Conservation (phyloP, 2,329 filamentous ascomycete species). For the Aspergillus cejpii region DNA sequence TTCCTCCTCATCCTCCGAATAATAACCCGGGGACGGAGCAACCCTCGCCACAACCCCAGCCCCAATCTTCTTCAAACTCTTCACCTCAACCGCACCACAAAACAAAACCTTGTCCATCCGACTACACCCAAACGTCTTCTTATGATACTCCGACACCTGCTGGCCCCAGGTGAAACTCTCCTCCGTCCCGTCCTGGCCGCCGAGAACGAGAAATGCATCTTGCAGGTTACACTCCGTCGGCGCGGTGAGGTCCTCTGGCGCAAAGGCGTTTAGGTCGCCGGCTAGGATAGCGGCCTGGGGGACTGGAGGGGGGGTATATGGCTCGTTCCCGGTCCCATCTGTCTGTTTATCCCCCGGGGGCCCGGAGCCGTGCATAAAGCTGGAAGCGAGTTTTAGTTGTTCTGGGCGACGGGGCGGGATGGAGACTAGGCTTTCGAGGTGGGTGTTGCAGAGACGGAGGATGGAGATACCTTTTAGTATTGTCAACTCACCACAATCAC, state of each 20-base stretch:
- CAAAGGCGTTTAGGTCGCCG: conserved; percentile 55
- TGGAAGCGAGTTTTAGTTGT: conserved; percentile 44
- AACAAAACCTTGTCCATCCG: conserved; percentile 53
- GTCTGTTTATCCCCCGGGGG: too few relatives aligned
- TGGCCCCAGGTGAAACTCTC: conserved; percentile 55
- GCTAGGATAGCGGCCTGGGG: conserved; percentile 44
- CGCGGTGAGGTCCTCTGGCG: conserved; percentile 47
- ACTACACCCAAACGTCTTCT: conserved; percentile 44
- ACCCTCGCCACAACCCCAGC: conserved; percentile 41
- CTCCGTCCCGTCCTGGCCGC: conserved; percentile 47
- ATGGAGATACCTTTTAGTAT: conserved; percentile 16
- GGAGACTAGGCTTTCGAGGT: conserved; percentile 50
- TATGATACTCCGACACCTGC: conserved; percentile 41
- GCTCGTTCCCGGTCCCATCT: not conserved
- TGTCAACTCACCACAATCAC: not conserved
- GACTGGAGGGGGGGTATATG: conserved; percentile 15
- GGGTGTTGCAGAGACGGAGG: conserved; percentile 50
- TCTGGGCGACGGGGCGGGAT: conserved; percentile 45
- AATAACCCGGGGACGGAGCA: conserved; percentile 12
- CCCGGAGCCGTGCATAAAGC: conserved; percentile 37
- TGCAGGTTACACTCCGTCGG: conserved; percentile 45
- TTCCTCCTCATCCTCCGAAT: conserved; percentile 26
- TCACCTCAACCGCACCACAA: conserved; percentile 31
- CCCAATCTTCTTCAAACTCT: conserved; percentile 46
- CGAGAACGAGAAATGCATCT: conserved; percentile 49